phyloP scores from a whole-genome alignment of 345 rosid species.

The Hibiscus syriacus region DNA sequence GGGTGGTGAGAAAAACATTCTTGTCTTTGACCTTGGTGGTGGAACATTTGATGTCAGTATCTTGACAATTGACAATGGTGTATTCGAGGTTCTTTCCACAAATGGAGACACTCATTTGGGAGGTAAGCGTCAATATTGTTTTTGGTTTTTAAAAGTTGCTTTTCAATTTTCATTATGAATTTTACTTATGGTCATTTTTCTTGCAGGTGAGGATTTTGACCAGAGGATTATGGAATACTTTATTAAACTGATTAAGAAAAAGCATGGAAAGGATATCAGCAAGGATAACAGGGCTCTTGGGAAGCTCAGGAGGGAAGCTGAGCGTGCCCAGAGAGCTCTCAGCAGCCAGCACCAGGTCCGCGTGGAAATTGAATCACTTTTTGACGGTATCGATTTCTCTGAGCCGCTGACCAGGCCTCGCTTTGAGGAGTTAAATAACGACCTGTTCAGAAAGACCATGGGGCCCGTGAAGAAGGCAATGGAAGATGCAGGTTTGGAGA shows the following conservation, averaged over 20 bases:
- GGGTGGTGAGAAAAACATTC: conserved; percentile 98
- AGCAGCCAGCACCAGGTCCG: conserved; percentile 99
- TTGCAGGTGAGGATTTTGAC: conserved; percentile 93
- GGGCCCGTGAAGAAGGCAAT: conserved; percentile 79
- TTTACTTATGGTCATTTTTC: conserved; percentile 6
- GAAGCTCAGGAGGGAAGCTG: conserved; percentile 86
- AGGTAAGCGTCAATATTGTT: conserved; percentile 38
- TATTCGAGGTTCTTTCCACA: conserved; percentile 93
- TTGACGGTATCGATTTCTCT: conserved; percentile 85
- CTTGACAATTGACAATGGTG: conserved; percentile 93
- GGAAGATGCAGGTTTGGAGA: conserved; percentile 90
- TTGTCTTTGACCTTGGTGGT: conserved; percentile 97
- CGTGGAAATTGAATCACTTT: conserved; percentile 92
- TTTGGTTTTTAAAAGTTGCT: not conserved
- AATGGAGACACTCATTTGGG: conserved; percentile 99
- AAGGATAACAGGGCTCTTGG: conserved; percentile 93
- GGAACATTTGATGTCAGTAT: conserved; percentile 98
- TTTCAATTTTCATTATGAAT: not conserved
- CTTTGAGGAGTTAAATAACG: conserved; percentile 94
- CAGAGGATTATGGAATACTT: conserved; percentile 96
- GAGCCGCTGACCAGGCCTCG: conserved; percentile 98
- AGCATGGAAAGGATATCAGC: conserved; percentile 95
- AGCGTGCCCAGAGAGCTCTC: conserved; percentile 97
- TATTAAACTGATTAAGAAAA: conserved; percentile 92
- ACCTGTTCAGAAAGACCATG: conserved; percentile 96